Evolutionary conservation across 345 rosid genomes (phyloP).

Genomic region (Rhizophora apiculata): DNA sequence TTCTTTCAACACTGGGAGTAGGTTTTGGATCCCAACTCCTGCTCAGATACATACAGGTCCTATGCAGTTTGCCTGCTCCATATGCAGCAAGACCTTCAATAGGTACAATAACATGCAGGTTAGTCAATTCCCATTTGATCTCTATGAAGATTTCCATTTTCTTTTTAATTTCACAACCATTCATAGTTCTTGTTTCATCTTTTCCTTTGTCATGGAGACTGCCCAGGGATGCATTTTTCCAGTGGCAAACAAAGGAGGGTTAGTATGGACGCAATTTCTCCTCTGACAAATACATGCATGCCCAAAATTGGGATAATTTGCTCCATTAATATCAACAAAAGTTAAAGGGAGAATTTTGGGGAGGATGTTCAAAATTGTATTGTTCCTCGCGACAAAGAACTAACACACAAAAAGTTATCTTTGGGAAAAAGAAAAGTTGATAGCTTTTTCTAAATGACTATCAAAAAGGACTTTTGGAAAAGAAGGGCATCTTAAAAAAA

Average conservation of each 20-base stretch:
- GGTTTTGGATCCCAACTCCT: conserved; percentile 87
- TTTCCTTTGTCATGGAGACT: no score
- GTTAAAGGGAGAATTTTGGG: background rate
- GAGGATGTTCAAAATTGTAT: background rate
- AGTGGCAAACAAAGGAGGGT: no score
- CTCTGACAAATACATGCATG: no score
- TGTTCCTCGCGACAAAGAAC: conserved; percentile 9
- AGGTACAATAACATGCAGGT: conserved; percentile 94
- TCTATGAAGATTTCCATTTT: background rate
- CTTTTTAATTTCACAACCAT: background rate
- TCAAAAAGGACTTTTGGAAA: background rate
- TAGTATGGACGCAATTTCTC: no score
- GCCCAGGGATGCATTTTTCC: no score
- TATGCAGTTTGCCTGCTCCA: conserved; percentile 75
- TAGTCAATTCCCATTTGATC: conserved; percentile 11
- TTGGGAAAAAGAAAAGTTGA: background rate
- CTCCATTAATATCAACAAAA: background rate
- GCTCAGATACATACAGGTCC: conserved; percentile 81
- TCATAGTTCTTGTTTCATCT: background rate
- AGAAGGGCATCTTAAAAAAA: background rate
- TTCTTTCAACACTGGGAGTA: conserved; percentile 38
- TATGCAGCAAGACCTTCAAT: conserved; percentile 77
- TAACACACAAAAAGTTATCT: background rate
- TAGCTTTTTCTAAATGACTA: conserved; percentile 10
- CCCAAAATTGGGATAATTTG: no score